Percentiles rank a stretch among this genome's conserved stretches.
Conservation (phyloP, 139 green algal genomes). For the Chlorella sp. region DNA sequence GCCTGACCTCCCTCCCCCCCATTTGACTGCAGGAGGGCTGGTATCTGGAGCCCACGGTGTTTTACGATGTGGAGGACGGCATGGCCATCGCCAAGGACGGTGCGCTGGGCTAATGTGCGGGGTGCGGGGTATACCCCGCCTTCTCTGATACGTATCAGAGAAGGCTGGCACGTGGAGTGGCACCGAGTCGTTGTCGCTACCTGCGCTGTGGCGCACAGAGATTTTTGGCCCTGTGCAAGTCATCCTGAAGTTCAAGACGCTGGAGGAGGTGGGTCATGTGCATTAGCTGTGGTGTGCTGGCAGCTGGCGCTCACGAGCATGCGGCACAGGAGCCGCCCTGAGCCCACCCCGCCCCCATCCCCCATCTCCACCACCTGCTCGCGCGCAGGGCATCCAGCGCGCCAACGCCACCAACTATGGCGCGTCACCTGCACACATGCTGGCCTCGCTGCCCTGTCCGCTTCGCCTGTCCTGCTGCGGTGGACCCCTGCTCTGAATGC, state of each 20-base stretch:
- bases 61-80: slow-evolving; percentile 62
- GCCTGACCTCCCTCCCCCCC: no score
- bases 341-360: not conserved
- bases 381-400: slow-evolving; percentile 57
- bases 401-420: slow-evolving; percentile 73
- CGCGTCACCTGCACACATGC: no score
- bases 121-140: not conserved
- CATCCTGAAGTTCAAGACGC: slow-evolving; percentile 68
- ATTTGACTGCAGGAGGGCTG: slow-evolving; percentile 38
- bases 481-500: no score
- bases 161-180: no score
- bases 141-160: not conserved
- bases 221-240: slow-evolving; percentile 72
- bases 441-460: no score
- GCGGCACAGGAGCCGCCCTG: not conserved
- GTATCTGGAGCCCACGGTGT: slow-evolving; percentile 72
- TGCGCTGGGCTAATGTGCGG: not conserved
- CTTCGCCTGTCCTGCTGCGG: no score
- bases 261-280: slow-evolving; percentile 62
- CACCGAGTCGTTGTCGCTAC: not conserved
- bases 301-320: not conserved
- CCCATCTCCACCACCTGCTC: not conserved
- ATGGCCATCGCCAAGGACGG: slow-evolving; percentile 60
- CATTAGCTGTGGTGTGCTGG: not conserved
- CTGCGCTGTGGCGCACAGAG: slow-evolving; percentile 27